Percentiles rank a stretch among this genome's conserved stretches.
Conservation (phyloP, 1,284 basidiomycete genomes). For the Sanghuangporus sanghuang region DNA sequence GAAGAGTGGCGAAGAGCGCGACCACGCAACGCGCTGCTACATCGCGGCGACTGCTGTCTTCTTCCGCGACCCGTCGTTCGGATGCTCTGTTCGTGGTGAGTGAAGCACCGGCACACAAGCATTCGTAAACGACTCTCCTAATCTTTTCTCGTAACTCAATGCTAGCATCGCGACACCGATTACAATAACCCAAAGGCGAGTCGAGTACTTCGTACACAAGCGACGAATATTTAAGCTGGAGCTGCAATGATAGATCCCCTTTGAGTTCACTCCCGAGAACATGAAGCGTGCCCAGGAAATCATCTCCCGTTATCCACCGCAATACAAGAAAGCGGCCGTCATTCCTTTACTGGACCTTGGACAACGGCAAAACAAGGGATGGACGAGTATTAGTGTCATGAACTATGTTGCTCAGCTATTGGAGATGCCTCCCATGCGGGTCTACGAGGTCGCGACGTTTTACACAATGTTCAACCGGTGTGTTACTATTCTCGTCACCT, state of each 20-base stretch:
- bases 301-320: conserved; percentile 89
- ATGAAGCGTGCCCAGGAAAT: conserved; percentile 83
- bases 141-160: conserved; percentile 13
- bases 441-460: conserved; percentile 99
- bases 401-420: conserved; percentile 92
- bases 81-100: conserved; percentile 60
- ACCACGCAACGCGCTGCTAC: conserved; percentile 18
- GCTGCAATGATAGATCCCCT: conserved; percentile 64
- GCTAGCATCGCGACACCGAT: conserved; percentile 86
- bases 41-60: conserved; percentile 37
- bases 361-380: conserved; percentile 97
- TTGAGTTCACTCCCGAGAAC: conserved; percentile 83
- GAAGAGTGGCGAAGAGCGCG: conserved; percentile 27
- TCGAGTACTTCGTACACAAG: background rate
- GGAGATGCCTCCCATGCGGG: conserved; percentile 97
- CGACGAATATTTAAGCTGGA: background rate
- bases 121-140: conserved; percentile 1
- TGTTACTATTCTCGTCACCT: conserved; percentile 21
- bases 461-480: conserved; percentile 99
- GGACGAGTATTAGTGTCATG: conserved; percentile 99
- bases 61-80: conserved; percentile 40
- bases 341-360: conserved; percentile 96
- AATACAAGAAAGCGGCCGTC: conserved; percentile 97
- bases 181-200: conserved; percentile 83
- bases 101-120: conserved; percentile 13